Evolutionary conservation across 352 stramenopile genomes (phyloP).

Genomic region (Achlya hypogyna): DNA sequence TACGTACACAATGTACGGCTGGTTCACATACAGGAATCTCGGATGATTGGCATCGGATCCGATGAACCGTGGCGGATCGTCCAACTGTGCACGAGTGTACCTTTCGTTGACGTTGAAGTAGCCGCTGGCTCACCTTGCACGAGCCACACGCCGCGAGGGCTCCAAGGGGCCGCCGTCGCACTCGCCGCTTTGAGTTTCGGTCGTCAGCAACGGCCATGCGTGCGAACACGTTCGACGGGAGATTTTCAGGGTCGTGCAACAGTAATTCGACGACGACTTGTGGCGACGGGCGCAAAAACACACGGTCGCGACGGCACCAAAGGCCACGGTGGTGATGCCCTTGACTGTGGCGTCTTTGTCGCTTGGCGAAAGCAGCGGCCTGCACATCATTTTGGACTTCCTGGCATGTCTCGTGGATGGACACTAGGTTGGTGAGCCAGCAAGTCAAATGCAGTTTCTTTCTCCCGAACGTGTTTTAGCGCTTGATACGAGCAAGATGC

Average conservation of each 20-base stretch:
- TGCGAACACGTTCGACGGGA: neutral
- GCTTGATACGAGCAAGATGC: too few species aligned
- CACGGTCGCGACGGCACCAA: neutral
- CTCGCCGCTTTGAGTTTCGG: neutral
- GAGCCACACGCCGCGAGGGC: neutral
- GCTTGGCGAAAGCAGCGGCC: neutral
- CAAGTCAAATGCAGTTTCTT: too few species aligned
- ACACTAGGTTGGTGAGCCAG: too few species aligned
- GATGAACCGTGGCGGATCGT: neutral
- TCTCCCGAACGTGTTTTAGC: too few species aligned
- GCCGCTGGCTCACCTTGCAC: neutral
- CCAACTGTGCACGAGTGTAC: neutral
- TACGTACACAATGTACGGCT: neutral
- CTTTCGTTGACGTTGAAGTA: neutral
- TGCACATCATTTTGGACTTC: neutral
- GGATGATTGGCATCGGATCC: neutral
- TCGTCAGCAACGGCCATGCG: neutral
- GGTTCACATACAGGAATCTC: neutral
- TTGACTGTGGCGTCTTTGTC: neutral
- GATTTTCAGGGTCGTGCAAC: neutral
- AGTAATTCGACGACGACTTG: neutral
- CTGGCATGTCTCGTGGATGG: constrained; percentile 5
- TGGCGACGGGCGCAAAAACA: neutral
- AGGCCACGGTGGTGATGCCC: neutral
- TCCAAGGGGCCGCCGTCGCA: too few species aligned